Percentiles rank a stretch among this genome's conserved stretches.
Conservation (phyloP, 768 basidiomycete species). For the Rhodotorula kratochvilovae region DNA sequence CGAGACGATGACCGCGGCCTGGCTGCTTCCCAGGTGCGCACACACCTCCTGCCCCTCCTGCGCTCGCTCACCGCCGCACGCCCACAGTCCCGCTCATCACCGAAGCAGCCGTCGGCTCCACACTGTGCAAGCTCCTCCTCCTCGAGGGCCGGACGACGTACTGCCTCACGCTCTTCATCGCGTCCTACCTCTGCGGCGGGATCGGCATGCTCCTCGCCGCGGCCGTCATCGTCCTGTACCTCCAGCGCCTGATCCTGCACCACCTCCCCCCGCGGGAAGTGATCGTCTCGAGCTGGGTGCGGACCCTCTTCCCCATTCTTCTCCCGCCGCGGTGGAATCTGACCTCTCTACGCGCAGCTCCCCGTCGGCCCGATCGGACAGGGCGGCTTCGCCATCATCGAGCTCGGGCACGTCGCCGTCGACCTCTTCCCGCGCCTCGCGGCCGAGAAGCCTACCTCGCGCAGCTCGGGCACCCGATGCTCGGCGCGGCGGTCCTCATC, state of each 20-base stretch:
- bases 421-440: slow-evolving; percentile 36
- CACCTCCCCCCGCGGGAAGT: slow-evolving; percentile 41
- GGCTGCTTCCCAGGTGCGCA: slow-evolving; percentile 41
- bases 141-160: slow-evolving; percentile 15
- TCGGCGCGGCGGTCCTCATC: slow-evolving; percentile 33
- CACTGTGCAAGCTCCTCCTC: slow-evolving; percentile 38
- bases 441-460: slow-evolving; percentile 11
- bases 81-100: slow-evolving; percentile 40
- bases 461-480: slow-evolving; percentile 21
- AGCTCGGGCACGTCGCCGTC: slow-evolving; percentile 35
- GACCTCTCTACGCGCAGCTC: slow-evolving; percentile 5
- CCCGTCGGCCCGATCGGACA: slow-evolving; percentile 42
- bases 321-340: too few species aligned
- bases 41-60: neutral
- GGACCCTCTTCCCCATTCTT: too few species aligned
- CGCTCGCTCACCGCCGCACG: neutral
- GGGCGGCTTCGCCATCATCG: slow-evolving; percentile 38
- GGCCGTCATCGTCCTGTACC: slow-evolving; percentile 39
- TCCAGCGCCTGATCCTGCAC: slow-evolving; percentile 41
- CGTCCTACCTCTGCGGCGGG: slow-evolving; percentile 39
- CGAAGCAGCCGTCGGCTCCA: slow-evolving; percentile 35
- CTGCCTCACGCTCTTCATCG: slow-evolving; percentile 37
- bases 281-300: slow-evolving; percentile 33
- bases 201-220: slow-evolving; percentile 38
- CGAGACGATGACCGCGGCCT: slow-evolving; percentile 42